Evolutionary conservation across 768 basidiomycete species (phyloP).

Genomic region (Psilocybe azurescens): DNA sequence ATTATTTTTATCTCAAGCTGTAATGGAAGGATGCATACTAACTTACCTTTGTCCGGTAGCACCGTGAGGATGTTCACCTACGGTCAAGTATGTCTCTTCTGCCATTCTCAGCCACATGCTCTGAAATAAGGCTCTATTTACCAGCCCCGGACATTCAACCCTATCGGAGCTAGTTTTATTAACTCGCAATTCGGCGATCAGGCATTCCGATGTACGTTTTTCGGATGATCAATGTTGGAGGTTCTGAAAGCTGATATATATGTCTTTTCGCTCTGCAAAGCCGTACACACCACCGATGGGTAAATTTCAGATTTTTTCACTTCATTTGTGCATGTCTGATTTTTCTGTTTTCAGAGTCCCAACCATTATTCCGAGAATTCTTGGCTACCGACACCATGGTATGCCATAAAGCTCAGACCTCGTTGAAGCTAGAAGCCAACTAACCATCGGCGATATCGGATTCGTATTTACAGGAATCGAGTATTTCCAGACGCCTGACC

Average conservation of each 20-base stretch:
- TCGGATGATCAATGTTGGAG: background rate
- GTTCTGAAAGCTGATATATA: background rate
- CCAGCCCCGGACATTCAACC: conserved; percentile 33
- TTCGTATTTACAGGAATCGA: conserved; percentile 39
- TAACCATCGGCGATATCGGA: background rate
- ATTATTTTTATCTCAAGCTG: conserved; percentile 11
- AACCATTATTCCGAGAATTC: conserved; percentile 45
- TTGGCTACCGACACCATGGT: conserved; percentile 57
- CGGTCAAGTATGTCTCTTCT: conserved; percentile 39
- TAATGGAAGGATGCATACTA: background rate
- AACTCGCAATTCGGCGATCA: conserved; percentile 39
- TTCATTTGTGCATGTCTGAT: background rate
- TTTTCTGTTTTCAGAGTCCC: conserved; percentile 41
- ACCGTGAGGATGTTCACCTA: conserved; percentile 47
- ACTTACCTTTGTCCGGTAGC: conserved; percentile 18
- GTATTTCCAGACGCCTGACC: conserved; percentile 47
- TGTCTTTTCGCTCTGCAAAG: background rate
- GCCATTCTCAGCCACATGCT: background rate
- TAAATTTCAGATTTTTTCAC: background rate
- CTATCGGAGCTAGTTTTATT: conserved; percentile 42
- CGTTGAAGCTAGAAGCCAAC: background rate
- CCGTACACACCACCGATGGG: conserved; percentile 8
- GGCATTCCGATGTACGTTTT: conserved; percentile 41
- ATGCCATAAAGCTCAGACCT: background rate
- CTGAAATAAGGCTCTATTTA: background rate